Evolutionary conservation across 2,329 filamentous ascomycete species (phyloP).

Genomic region (Incumbomyces delicatus): DNA sequence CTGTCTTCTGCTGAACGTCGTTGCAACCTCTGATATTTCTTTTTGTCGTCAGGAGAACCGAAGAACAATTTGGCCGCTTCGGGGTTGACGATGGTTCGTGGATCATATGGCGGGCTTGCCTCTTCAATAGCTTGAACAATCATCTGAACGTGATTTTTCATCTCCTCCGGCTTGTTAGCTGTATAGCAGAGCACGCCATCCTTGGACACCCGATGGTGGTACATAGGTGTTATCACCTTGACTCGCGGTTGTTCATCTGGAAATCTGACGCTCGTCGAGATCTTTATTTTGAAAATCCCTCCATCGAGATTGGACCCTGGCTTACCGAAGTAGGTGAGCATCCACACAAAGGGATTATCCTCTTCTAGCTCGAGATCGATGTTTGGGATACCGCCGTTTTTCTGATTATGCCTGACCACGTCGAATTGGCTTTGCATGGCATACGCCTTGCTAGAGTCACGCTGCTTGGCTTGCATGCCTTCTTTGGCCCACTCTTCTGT

Average conservation of each 20-base stretch:
- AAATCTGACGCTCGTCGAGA: conserved; percentile 74
- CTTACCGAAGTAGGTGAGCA: conserved; percentile 76
- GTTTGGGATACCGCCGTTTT: conserved; percentile 56
- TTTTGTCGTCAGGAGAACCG: conserved; percentile 69
- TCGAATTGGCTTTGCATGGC: conserved; percentile 78
- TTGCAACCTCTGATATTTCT: conserved; percentile 71
- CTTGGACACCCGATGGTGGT: conserved; percentile 75
- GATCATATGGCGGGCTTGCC: conserved; percentile 78
- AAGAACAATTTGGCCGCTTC: conserved; percentile 82
- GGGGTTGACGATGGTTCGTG: conserved; percentile 73
- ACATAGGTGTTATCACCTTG: conserved; percentile 68
- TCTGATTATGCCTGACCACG: conserved; percentile 68
- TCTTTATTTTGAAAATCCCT: conserved; percentile 71
- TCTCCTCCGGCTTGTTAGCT: conserved; percentile 58
- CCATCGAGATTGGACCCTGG: conserved; percentile 92
- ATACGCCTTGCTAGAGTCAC: conserved; percentile 65
- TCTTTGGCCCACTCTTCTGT: conserved; percentile 59
- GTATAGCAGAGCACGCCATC: conserved; percentile 79
- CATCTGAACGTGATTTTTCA: conserved; percentile 71
- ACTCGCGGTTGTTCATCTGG: conserved; percentile 82
- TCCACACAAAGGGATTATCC: conserved; percentile 82
- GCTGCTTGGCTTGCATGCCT: conserved; percentile 52
- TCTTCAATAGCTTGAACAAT: conserved; percentile 79
- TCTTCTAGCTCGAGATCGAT: conserved; percentile 68
- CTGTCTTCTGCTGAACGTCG: conserved; percentile 17